Percentiles rank a stretch among this genome's conserved stretches.
Evolutionary conservation across 441 rosid species (phyloP).

Genomic region (Syzygium malaccense): DNA sequence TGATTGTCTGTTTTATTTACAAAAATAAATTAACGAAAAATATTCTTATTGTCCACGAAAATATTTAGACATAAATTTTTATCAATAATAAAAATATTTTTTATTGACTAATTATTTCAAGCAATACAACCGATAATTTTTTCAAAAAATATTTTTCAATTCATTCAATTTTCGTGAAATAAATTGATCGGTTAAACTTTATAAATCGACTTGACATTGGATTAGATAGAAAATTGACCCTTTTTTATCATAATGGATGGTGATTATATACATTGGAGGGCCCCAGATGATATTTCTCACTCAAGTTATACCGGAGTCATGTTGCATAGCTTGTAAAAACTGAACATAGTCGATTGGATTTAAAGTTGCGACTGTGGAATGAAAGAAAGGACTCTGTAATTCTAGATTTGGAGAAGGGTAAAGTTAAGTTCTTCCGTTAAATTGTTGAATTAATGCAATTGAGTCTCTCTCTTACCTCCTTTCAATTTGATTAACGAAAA

Average conservation of each 20-base stretch:
- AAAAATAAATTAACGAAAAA: not conserved
- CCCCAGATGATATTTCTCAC: not conserved
- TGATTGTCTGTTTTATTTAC: not conserved
- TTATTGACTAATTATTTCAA: not conserved
- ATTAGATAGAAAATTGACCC: not conserved
- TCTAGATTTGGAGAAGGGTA: not conserved
- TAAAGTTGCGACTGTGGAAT: not conserved
- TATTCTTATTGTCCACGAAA: not conserved
- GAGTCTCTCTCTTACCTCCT: accelerated
- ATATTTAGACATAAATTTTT: not conserved
- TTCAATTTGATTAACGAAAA: not conserved
- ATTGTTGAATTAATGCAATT: not conserved
- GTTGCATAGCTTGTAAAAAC: not conserved
- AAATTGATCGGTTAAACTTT: not conserved
- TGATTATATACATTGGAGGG: not conserved
- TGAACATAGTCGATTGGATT: not conserved
- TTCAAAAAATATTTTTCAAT: not conserved
- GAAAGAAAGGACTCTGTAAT: not conserved
- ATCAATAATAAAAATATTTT: not conserved
- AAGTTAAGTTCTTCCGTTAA: not conserved
- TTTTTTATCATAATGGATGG: not conserved
- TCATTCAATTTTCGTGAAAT: not conserved
- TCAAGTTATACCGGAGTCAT: not conserved
- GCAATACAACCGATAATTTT: not conserved
- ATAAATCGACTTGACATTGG: not conserved